phyloP scores from a whole-genome alignment of 306 rosid genomes.

The Lathyrus sativus region DNA sequence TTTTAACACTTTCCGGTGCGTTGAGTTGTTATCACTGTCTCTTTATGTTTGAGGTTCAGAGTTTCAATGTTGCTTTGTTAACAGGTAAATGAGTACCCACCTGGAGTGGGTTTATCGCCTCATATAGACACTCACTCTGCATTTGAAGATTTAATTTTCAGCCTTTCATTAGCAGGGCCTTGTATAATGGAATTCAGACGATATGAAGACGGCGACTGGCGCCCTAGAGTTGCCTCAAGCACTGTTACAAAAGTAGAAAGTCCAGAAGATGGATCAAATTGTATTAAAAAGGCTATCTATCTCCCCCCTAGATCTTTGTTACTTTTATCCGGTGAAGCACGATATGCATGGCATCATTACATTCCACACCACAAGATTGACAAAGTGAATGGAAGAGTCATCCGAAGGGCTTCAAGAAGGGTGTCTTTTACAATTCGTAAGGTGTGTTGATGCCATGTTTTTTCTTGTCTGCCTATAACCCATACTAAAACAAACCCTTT shows the following conservation, averaged over 20 bases:
- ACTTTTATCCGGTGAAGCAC: constrained; percentile 85
- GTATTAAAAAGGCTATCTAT: constrained; percentile 62
- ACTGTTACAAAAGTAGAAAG: constrained; percentile 39
- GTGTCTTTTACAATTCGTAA: constrained; percentile 84
- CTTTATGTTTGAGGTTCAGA: constrained; percentile 23
- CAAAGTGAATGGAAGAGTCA: constrained; percentile 57
- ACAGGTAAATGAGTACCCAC: constrained; percentile 94
- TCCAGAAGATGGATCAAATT: constrained; percentile 54
- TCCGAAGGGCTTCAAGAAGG: constrained; percentile 78
- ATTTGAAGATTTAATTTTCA: constrained; percentile 90
- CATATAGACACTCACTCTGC: constrained; percentile 99
- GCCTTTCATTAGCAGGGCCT: constrained; percentile 95
- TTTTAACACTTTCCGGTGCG: background rate
- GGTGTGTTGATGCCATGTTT: constrained; percentile 49
- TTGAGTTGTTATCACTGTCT: constrained; percentile 18
- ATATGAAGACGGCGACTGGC: constrained; percentile 52
- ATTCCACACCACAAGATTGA: constrained; percentile 93
- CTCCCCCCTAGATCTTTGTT: constrained; percentile 84
- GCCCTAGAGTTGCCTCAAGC: constrained; percentile 51
- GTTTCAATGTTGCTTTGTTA: constrained; percentile 40
- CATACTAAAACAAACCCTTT: background rate
- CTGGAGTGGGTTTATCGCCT: constrained; percentile 97
- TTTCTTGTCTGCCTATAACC: constrained; percentile 8
- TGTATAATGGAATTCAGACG: constrained; percentile 96
- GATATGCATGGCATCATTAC: constrained; percentile 92